phyloP scores from a whole-genome alignment of 305 asterid species.

The Fraxinus sp. region DNA sequence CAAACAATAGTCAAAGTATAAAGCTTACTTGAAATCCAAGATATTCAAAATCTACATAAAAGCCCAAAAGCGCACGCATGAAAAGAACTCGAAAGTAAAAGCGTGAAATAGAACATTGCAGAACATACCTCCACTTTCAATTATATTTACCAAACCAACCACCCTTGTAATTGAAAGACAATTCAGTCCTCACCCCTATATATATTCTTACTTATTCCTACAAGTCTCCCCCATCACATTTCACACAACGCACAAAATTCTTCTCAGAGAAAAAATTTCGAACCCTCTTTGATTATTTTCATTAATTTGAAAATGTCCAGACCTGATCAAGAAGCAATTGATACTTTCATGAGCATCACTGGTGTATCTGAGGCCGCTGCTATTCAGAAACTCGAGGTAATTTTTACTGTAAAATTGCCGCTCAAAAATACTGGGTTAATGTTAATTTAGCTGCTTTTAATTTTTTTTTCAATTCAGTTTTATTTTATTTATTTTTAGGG shows the following conservation, averaged over 20 bases:
- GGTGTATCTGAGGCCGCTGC: constrained; percentile 68
- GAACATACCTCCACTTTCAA: constrained; percentile 14
- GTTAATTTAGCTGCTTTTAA: not conserved
- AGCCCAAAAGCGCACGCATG: not conserved
- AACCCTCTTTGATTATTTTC: not conserved
- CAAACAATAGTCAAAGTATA: too few species aligned
- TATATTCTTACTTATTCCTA: not conserved
- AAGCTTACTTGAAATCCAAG: not conserved
- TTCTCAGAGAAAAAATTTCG: not conserved
- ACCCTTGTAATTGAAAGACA: not conserved
- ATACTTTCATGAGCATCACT: constrained; percentile 77
- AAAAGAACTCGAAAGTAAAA: not conserved
- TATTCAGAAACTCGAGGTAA: constrained; percentile 67
- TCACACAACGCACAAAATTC: not conserved
- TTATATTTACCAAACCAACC: constrained; percentile 25
- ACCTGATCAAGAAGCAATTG: constrained; percentile 72
- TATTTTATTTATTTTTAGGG: not conserved
- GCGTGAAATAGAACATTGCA: constrained; percentile 28
- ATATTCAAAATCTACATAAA: not conserved
- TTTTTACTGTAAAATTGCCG: not conserved
- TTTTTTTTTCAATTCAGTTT: not conserved
- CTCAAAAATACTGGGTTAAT: not conserved
- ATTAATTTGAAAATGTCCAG: constrained; percentile 47
- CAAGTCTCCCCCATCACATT: constrained; percentile 4
- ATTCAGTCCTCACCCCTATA: not conserved